A percentile compares a stretch with the other conserved stretches of the same genome.
phyloP scores from a whole-genome alignment of 768 basidiomycete genomes.

The Mycena albidolilacea region DNA sequence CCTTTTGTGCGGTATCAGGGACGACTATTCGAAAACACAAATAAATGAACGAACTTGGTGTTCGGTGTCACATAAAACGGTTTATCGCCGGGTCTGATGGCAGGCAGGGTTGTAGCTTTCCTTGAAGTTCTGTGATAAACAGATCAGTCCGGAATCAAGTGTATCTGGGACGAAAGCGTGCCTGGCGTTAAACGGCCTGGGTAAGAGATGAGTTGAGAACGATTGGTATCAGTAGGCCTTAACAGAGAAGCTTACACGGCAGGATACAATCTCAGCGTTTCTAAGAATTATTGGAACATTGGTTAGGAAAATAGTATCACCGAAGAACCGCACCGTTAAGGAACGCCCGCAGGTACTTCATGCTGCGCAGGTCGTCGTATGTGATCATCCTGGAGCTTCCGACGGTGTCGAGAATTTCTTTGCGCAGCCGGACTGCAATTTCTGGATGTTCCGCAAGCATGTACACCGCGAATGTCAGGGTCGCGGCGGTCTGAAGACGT shows the following conservation, averaged over 20 bases:
- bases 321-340: slow-evolving; percentile 39
- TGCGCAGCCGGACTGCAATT: slow-evolving; percentile 49
- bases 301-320: no score
- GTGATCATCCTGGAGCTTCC: slow-evolving; percentile 49
- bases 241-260: slow-evolving; percentile 21
- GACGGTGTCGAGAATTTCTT: slow-evolving; percentile 53
- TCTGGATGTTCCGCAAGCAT: slow-evolving; percentile 57
- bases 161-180: neutral
- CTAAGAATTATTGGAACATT: neutral
- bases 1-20: slow-evolving; percentile 20
- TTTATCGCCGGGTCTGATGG: slow-evolving; percentile 35
- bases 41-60: slow-evolving; percentile 37
- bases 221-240: neutral
- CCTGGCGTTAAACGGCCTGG: slow-evolving; percentile 21
- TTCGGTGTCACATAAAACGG: slow-evolving; percentile 47
- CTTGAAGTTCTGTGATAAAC: slow-evolving; percentile 15
- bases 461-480: slow-evolving; percentile 55
- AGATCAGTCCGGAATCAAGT: no score
- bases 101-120: slow-evolving; percentile 23
- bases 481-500: slow-evolving; percentile 46
- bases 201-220: neutral
- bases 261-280: slow-evolving; percentile 39
- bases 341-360: slow-evolving; percentile 60
- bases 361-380: slow-evolving; percentile 52
- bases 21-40: neutral